Conservation (phyloP, 148 eudicot species). For the Diospyros lotus region DNA sequence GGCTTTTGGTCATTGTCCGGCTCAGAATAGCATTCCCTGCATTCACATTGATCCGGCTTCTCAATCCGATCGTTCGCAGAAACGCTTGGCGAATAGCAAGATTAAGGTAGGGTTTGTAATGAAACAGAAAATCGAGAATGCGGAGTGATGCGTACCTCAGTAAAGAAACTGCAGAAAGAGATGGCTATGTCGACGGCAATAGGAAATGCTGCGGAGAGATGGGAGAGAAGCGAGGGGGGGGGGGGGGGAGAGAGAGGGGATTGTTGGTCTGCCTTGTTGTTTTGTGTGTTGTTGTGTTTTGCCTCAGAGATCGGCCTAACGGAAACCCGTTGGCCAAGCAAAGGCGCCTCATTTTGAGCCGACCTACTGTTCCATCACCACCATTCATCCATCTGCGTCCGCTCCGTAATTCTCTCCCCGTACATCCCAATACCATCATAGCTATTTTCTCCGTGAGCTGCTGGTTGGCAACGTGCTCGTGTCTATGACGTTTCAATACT, state of each 20-base stretch:
- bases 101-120: constrained; percentile 5
- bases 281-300: too few relatives aligned
- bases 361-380: too few relatives aligned
- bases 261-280: neutral
- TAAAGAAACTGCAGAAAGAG: constrained; percentile 3
- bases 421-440: too few relatives aligned
- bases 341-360: too few relatives aligned
- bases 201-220: neutral
- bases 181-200: neutral
- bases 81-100: neutral
- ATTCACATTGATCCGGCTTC: constrained; percentile 10
- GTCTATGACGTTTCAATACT: too few relatives aligned
- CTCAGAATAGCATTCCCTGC: constrained; percentile 18
- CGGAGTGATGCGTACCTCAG: constrained; percentile 1
- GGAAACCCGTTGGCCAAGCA: constrained; percentile 45
- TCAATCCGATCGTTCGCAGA: neutral
- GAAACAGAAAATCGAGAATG: neutral
- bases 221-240: neutral
- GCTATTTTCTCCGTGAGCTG: too few relatives aligned
- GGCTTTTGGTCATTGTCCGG: constrained; percentile 2
- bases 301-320: constrained; percentile 22
- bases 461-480: too few relatives aligned
- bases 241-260: constrained; percentile 8
- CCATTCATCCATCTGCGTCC: too few relatives aligned
- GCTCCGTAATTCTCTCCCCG: too few relatives aligned